Conservation (phyloP, 352 stramenopile species). For the Pythium brachiatum region DNA sequence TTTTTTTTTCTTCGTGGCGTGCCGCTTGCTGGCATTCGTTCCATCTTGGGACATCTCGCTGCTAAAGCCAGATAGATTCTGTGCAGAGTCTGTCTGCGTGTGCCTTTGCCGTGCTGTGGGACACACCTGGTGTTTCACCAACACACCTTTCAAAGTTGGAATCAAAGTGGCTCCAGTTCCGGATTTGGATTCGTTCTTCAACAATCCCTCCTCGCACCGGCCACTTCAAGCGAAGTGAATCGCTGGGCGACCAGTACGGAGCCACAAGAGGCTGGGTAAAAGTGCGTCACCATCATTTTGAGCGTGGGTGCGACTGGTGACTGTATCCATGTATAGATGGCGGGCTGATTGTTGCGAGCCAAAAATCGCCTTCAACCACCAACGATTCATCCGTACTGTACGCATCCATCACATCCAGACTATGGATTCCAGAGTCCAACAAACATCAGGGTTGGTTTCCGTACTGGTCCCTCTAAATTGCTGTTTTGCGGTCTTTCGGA, state of each 20-base stretch:
- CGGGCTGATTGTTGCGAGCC: not conserved
- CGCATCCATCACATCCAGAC: not conserved
- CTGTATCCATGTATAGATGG: not conserved
- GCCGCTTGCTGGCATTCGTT: not conserved
- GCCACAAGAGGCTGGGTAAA: not conserved
- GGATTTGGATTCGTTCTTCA: constrained; percentile 7
- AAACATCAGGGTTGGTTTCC: not conserved
- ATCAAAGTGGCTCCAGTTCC: not conserved
- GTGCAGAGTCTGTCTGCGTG: not conserved
- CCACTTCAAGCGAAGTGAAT: constrained; percentile 18
- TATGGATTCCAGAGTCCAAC: not conserved
- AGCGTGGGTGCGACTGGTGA: not conserved
- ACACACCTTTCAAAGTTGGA: not conserved
- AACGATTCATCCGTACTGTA: no score
- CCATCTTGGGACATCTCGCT: constrained; percentile 2
- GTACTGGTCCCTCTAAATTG: not conserved
- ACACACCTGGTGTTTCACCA: not conserved
- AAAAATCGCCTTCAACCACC: constrained; percentile 2
- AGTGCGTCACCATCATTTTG: constrained; percentile 3
- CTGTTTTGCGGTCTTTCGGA: no score
- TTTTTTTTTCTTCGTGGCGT: not conserved
- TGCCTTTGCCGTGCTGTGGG: not conserved
- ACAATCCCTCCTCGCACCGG: not conserved
- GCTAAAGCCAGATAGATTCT: not conserved
- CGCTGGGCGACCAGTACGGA: constrained; percentile 13